Evolutionary conservation across 768 basidiomycete genomes (phyloP).

Genomic region (Amanita pallidorosea): DNA sequence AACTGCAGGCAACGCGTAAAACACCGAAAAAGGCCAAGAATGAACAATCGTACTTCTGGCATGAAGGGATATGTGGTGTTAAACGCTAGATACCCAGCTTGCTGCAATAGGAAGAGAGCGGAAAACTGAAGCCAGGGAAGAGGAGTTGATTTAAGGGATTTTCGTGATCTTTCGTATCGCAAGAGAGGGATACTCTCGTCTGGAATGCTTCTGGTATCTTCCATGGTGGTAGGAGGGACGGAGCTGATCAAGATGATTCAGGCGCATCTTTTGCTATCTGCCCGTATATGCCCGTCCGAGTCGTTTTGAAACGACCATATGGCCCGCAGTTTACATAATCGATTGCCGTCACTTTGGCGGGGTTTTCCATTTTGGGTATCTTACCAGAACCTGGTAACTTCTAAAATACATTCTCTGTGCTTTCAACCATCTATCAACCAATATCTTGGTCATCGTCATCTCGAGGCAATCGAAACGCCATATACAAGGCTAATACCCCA

Average conservation of each 20-base stretch:
- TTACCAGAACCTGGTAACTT: too few species aligned
- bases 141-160: not conserved
- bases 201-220: slow-evolving; percentile 6
- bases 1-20: not conserved
- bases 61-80: slow-evolving; percentile 71
- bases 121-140: slow-evolving; percentile 62
- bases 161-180: not conserved
- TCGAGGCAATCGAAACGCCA: not conserved
- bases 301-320: too few species aligned
- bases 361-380: too few species aligned
- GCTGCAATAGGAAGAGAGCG: slow-evolving; percentile 51
- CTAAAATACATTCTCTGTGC: too few species aligned
- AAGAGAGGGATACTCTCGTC: not conserved
- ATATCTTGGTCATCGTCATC: too few species aligned
- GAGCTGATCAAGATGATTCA: too few species aligned
- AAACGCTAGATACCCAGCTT: slow-evolving; percentile 32
- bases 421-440: too few species aligned
- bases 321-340: too few species aligned
- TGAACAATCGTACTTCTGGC: slow-evolving; percentile 41
- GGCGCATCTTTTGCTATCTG: too few species aligned
- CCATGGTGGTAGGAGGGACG: too few species aligned
- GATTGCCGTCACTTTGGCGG: too few species aligned
- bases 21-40: not conserved
- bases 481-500: not conserved
- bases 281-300: too few species aligned